A percentile compares a stretch with the other conserved stretches of the same genome.
Evolutionary conservation across 305 asterid species (phyloP).

Genomic region (Coffea humblotiana): DNA sequence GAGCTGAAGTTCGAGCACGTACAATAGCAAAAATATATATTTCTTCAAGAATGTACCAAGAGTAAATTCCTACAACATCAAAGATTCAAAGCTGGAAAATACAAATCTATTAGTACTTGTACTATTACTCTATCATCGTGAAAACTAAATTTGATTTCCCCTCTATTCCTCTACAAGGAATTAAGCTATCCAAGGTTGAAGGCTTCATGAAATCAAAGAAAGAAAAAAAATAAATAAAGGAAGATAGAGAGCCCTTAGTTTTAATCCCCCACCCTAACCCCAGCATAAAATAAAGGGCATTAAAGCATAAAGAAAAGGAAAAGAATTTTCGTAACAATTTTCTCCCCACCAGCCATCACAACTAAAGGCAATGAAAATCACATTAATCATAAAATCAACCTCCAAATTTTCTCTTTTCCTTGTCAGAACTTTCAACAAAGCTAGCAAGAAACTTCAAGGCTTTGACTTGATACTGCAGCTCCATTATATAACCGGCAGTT

Average conservation of each 20-base stretch:
- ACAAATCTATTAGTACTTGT: neutral
- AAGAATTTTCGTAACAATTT: neutral
- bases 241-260: neutral
- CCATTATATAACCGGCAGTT: constrained; percentile 61
- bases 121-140: neutral
- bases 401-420: constrained; percentile 43
- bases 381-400: constrained; percentile 27
- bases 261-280: neutral
- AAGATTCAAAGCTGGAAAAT: neutral
- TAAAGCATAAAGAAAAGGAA: neutral
- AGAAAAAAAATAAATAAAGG: neutral
- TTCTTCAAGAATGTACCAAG: constrained; percentile 7
- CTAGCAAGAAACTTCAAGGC: constrained; percentile 52
- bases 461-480: constrained; percentile 46
- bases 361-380: neutral
- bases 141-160: neutral
- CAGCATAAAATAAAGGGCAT: constrained; percentile 8
- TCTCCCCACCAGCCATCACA: neutral
- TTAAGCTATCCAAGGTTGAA: constrained; percentile 5
- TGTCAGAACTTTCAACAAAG: constrained; percentile 40
- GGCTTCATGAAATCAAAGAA: neutral
- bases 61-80: neutral
- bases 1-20: neutral
- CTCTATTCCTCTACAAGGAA: constrained; percentile 4
- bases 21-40: neutral